Percentiles rank a stretch among this genome's conserved stretches.
Conservation (phyloP, 2,329 filamentous ascomycete species). For the Spiromastix sp. region DNA sequence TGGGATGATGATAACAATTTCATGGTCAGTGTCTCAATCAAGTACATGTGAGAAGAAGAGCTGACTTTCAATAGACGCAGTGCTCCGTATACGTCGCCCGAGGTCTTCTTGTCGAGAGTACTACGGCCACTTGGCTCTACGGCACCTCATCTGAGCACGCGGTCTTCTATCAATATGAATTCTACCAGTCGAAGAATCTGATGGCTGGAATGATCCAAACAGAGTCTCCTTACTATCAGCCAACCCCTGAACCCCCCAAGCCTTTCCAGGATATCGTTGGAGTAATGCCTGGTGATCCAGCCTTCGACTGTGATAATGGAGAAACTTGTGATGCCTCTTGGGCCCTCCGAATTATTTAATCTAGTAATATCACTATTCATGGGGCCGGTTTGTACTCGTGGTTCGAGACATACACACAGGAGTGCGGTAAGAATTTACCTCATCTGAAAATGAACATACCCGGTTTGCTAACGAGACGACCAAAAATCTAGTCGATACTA, state of each 20-base stretch:
- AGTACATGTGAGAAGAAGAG: no score
- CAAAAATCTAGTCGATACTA: background rate
- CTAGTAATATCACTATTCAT: constrained; percentile 1
- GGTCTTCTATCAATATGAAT: constrained; percentile 4
- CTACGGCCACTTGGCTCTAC: constrained; percentile 2
- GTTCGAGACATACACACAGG: constrained; percentile 4
- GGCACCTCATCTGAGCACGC: constrained; percentile 5
- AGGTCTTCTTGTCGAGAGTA: constrained; percentile 4
- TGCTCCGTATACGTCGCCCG: constrained; percentile 2
- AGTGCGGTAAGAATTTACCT: no score
- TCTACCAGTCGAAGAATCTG: constrained; percentile 1
- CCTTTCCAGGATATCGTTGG: constrained; percentile 2
- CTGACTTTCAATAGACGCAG: constrained; percentile 2
- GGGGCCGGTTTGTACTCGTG: constrained; percentile 4
- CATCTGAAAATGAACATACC: no score
- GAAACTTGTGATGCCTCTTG: constrained; percentile 2
- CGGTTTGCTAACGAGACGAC: no score
- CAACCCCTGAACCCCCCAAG: constrained; percentile 2
- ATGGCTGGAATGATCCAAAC: constrained; percentile 5
- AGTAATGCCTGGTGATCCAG: constrained; percentile 1
- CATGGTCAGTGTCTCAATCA: constrained; percentile 3
- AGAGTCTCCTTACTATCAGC: constrained; percentile 5
- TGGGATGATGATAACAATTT: constrained; percentile 4
- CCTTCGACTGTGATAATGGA: background rate
- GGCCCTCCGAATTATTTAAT: constrained; percentile 3